Conservation (phyloP, 129 eudicot species). For the Pittosporum tobira region DNA sequence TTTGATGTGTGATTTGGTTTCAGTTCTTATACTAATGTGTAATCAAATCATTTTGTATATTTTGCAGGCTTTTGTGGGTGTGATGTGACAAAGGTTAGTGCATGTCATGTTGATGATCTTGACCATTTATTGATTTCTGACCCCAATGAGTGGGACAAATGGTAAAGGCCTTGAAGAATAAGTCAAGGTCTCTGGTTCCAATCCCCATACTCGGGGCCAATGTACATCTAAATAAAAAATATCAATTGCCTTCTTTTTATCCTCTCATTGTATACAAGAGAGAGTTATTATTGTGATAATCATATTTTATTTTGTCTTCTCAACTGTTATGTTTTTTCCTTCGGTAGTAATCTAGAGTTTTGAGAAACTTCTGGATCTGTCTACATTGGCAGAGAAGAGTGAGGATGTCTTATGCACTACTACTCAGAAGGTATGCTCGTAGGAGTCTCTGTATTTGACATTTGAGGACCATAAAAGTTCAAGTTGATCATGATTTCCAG, state of each 20-base stretch:
- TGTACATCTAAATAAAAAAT: background rate
- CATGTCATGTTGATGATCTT: background rate
- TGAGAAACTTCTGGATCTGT: conserved; percentile 57
- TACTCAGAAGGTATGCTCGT: conserved; percentile 34
- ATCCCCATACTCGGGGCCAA: background rate
- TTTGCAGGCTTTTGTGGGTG: conserved; percentile 83
- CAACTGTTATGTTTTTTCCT: background rate
- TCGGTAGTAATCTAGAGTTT: conserved; percentile 45
- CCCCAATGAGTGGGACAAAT: background rate
- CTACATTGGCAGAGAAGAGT: conserved; percentile 42
- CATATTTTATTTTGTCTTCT: background rate
- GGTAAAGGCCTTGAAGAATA: too few relatives aligned
- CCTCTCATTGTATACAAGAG: too few relatives aligned
- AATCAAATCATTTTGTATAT: conserved; percentile 13
- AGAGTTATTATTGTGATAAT: background rate
- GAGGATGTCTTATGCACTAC: conserved; percentile 25
- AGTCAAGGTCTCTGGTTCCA: background rate
- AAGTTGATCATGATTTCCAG: conserved; percentile 10
- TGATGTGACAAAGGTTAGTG: conserved; percentile 48
- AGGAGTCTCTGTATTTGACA: background rate
- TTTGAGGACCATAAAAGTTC: background rate
- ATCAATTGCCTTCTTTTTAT: too few relatives aligned
- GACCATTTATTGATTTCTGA: background rate
- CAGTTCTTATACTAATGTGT: conserved; percentile 4
- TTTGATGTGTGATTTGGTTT: background rate